Evolutionary conservation across 768 basidiomycete genomes (phyloP), one percentile per base, ranked within the genome.

Genomic region (Boletellus emodensis): DNA sequence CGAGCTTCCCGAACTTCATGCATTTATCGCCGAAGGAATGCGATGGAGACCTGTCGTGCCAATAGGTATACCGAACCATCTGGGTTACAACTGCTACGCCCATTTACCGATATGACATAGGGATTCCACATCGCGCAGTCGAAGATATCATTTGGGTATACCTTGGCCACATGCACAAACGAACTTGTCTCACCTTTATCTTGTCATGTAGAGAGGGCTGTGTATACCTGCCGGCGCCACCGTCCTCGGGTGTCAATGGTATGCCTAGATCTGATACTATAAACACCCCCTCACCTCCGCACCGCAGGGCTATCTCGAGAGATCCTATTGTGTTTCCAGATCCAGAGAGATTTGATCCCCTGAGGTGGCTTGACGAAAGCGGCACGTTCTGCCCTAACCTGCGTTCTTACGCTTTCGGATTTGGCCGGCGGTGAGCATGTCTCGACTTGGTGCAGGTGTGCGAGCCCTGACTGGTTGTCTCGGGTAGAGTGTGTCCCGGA

Each of bases 401-500:
- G 14, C 43, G 38, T n/a, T 45, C 44, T 26, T 51, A 51, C 14
- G 9, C 32, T 6, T 51, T 18, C 12, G 44, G 49, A 26, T 51
- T 45, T 35, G 49, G 49, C 22, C 35, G 44, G 18, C 37, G 44
- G 49, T 54, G 3, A 30, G 30, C 11, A 44, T 17, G 49, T 26
- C 24, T 15, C 30, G 30, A 30, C 44, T 14, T 14, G 17, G 20
- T 15, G 22, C 4, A 24, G 6, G 6, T 17, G 4, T 15, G 11
- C 11, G 6, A 22, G 1, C 20, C 30, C 17, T 40, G 13, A 33
- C 20, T 5, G 26, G 4, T 11, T 17, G 30, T 24, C n/a, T 13
- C 17, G 20, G 22, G 17, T 33, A 77, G 81, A 28, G 74, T 83
- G 1, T 85, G 82, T 51, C 82, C 81, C 1, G 83, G 83, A 0